A percentile compares a stretch with the other conserved stretches of the same genome.
Conservation (phyloP, 1,284 basidiomycete species). For the Neotropicomus parvogracilis region DNA sequence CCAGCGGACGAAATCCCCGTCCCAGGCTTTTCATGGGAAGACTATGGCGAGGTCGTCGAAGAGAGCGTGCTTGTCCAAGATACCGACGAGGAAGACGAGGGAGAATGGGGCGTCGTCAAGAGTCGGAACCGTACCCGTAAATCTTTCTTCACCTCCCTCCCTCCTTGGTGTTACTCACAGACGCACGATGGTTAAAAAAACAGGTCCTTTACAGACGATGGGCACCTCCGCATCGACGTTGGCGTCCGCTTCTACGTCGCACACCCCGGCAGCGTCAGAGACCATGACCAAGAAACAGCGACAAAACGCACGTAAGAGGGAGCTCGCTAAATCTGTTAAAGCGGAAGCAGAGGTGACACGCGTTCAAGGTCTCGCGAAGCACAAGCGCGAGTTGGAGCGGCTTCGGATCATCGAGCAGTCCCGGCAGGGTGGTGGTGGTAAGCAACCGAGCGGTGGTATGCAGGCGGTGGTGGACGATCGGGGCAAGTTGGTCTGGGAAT, state of each 20-base stretch:
- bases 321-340: constrained; percentile 55
- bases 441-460: constrained; percentile 52
- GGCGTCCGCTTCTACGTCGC: constrained; percentile 17
- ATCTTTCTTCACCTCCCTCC: not conserved
- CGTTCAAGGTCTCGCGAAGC: constrained; percentile 48
- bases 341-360: constrained; percentile 53
- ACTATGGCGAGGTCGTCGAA: constrained; percentile 66
- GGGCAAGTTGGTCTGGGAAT: constrained; percentile 59
- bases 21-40: constrained; percentile 65
- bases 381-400: constrained; percentile 59
- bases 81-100: constrained; percentile 48
- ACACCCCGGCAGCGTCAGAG: constrained; percentile 37
- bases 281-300: constrained; percentile 62
- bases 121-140: constrained; percentile 40
- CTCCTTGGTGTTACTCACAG: not conserved
- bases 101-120: constrained; percentile 70
- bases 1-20: constrained; percentile 53
- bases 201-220: constrained; percentile 17
- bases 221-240: constrained; percentile 8
- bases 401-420: constrained; percentile 52
- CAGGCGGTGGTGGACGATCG: constrained; percentile 46
- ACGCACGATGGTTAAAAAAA: not conserved
- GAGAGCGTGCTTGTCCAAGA: constrained; percentile 43
- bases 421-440: constrained; percentile 24
- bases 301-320: constrained; percentile 60